Conservation (phyloP, 345 rosid genomes). For the Acer saccharum region DNA sequence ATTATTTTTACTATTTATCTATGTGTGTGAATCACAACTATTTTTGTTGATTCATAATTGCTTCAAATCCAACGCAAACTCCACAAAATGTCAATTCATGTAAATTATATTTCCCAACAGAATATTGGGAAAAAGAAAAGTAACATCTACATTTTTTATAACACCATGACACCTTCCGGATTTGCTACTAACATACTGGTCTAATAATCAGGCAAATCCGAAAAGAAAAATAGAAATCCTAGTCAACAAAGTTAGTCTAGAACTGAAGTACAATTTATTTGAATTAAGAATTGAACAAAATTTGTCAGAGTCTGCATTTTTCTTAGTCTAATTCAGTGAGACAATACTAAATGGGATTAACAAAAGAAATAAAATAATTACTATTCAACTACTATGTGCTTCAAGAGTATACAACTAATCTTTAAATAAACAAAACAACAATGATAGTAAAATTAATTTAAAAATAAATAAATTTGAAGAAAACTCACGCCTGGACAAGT, state of each 20-base stretch:
- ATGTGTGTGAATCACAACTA: not conserved
- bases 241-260: too few relatives aligned
- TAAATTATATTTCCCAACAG: not conserved
- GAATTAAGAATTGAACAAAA: too few relatives aligned
- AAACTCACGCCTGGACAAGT: conserved; percentile 55
- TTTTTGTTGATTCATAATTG: not conserved
- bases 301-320: not conserved
- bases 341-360: not conserved
- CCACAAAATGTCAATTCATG: not conserved
- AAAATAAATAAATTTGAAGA: not conserved
- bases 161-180: not conserved
- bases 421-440: not conserved
- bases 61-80: not conserved
- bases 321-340: not conserved
- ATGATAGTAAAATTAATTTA: not conserved
- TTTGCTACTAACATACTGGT: too few relatives aligned
- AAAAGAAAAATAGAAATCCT: too few relatives aligned
- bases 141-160: not conserved
- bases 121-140: too few relatives aligned
- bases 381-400: not conserved
- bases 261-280: not conserved
- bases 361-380: not conserved
- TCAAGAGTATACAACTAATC: not conserved
- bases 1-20: not conserved
- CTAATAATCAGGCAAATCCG: too few relatives aligned